These are phyloP conservation scores for Lyophyllum semitale DNA, from an alignment of 768 basidiomycete species.

Conservation along the genomic window DNA sequence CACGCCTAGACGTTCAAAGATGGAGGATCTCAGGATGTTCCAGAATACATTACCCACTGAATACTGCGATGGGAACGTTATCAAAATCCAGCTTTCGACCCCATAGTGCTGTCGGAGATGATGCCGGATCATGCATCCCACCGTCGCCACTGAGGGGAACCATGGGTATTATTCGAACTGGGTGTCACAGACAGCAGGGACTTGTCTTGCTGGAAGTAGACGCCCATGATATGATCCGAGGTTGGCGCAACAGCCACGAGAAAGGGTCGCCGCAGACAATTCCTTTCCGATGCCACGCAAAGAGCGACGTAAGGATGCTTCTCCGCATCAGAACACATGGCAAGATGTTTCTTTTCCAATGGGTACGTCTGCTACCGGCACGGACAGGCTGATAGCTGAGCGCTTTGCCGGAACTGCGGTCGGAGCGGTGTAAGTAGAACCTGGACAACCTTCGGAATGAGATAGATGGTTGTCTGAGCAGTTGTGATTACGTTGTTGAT, in stretches of 20 bases:
- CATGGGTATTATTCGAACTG: not conserved
- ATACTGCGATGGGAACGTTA: not conserved
- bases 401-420: constrained; percentile 1
- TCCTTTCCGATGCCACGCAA: constrained; percentile 15
- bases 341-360: not conserved
- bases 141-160: not conserved
- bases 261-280: not conserved
- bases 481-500: not conserved
- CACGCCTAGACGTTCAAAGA: not conserved
- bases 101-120: not conserved
- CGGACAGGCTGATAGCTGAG: not conserved
- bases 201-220: not conserved
- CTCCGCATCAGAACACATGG: constrained; percentile 7
- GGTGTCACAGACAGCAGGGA: not conserved
- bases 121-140: not conserved
- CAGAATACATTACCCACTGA: not conserved
- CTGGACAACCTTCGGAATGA: not conserved
- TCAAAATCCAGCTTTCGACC: not conserved
- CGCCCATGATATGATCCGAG: constrained; percentile 13
- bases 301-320: constrained; percentile 6
- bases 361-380: not conserved
- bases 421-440: not conserved
- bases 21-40: not conserved
- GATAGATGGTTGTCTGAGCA: constrained; percentile 1
- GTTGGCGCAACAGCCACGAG: constrained; percentile 2